Evolutionary conservation across 345 rosid genomes (phyloP), one percentile per base, ranked within the genome.

Genomic region (Ailanthus altissimus): DNA sequence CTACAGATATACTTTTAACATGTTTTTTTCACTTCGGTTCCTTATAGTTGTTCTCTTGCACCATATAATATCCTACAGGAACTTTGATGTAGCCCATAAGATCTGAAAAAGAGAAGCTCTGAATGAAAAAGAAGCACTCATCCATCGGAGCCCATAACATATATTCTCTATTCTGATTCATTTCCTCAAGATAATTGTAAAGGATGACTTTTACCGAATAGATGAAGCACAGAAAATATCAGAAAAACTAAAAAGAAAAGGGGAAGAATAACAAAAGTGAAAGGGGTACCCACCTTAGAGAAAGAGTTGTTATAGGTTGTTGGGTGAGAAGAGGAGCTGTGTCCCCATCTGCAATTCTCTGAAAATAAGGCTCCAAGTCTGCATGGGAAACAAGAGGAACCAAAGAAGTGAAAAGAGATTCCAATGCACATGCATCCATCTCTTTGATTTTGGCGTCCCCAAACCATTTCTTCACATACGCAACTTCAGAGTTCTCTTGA

Each of bases 261-360:
- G 38, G 38, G 38, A 32, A 32, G 51, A 7, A 26, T 0, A 47
- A 20, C 18, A 32, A 73, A 63, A 46, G 40, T 42, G 10, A 15
- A 4, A 66, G 45, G 16, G 21, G 49, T 5, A 12, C n/a, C 21
- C 77, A 91, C 98, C 98, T 95, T 72, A 95, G 85, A 51, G 98
- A 93, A 32, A 95, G 90, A 73, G 85, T 87, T 3, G 86, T 75
- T 42, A 93, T 86, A 40, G 92, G 90, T 72, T 91, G 87, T 74
- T 84, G 92, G 32, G 96, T 95, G 74, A 95, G 96, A 66, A 93
- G 45, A 56, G 94, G 90, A 78, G 92, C 54, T 0, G 87, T 81
- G 70, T 95, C 98, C 54, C 99, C 99, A 62, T 89, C 96, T 16
- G 96, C 97, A 81, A 95, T 88, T 79, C 98, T 89, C 69, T 80